phyloP scores from a whole-genome alignment of 176 grass and related monocot genomes.

The Eleusine indica region DNA sequence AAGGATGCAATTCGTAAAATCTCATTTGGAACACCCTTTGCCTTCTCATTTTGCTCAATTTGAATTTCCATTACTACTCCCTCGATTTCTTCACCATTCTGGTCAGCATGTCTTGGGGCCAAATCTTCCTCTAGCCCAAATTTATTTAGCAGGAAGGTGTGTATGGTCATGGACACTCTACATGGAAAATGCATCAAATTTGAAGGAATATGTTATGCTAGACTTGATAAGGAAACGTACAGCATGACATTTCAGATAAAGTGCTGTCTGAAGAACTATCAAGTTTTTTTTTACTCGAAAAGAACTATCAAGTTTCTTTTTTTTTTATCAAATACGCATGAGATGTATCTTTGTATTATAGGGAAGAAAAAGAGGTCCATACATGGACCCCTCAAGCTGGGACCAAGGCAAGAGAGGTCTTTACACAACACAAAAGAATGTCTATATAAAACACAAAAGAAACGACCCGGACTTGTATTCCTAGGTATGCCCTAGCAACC shows the following conservation, averaged over 20 bases:
- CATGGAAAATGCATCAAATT: not conserved
- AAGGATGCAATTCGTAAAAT: not conserved
- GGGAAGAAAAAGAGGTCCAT: too few species aligned
- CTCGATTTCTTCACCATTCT: not conserved
- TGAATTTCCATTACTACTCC: not conserved
- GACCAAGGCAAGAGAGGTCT: too few species aligned
- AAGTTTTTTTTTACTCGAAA: not conserved
- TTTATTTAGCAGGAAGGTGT: not conserved
- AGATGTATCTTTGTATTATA: too few species aligned
- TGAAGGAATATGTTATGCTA: not conserved
- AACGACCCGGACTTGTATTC: too few species aligned
- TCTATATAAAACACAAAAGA: too few species aligned
- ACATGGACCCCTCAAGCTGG: too few species aligned
- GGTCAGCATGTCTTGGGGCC: too few species aligned
- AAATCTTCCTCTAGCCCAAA: not conserved
- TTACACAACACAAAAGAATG: too few species aligned
- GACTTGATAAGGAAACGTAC: not conserved
- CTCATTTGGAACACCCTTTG: conserved; percentile 2
- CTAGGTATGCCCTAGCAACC: too few species aligned
- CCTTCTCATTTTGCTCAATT: not conserved
- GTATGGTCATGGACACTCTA: not conserved
- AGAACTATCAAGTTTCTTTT: too few species aligned
- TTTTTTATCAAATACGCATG: too few species aligned
- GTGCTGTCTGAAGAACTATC: not conserved
- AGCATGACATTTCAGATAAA: not conserved